Evolutionary conservation across 495 filamentous ascomycete genomes (phyloP).

Genomic region (Neurospora sp.): DNA sequence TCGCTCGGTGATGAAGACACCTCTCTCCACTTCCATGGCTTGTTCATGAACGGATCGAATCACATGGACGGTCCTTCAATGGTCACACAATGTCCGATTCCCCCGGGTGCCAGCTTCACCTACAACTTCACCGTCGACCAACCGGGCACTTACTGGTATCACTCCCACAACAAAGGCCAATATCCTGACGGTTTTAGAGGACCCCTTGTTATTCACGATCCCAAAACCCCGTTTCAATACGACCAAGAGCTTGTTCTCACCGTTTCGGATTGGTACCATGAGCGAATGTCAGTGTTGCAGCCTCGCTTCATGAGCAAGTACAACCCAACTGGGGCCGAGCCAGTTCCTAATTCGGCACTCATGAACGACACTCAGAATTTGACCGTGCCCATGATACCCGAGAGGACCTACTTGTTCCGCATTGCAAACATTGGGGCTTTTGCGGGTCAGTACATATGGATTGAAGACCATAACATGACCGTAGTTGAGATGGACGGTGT

Average conservation of each 20-base stretch:
- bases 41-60: slow-evolving; percentile 60
- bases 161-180: slow-evolving; percentile 58
- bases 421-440: slow-evolving; percentile 67
- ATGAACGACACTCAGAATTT: slow-evolving; percentile 59
- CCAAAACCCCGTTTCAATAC: slow-evolving; percentile 50
- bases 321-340: slow-evolving; percentile 54
- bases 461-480: slow-evolving; percentile 60
- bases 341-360: slow-evolving; percentile 53
- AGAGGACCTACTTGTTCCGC: slow-evolving; percentile 72
- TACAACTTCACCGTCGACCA: slow-evolving; percentile 73
- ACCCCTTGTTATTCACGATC: slow-evolving; percentile 62
- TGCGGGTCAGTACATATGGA: slow-evolving; percentile 58
- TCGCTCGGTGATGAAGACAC: slow-evolving; percentile 59
- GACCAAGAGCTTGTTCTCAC: slow-evolving; percentile 58
- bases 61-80: slow-evolving; percentile 65
- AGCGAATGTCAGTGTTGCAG: slow-evolving; percentile 49
- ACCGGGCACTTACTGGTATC: slow-evolving; percentile 77
- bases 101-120: slow-evolving; percentile 52
- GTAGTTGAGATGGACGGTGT: slow-evolving; percentile 48
- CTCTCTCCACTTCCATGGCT: slow-evolving; percentile 66
- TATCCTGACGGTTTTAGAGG: slow-evolving; percentile 71
- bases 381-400: slow-evolving; percentile 43
- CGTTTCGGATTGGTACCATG: slow-evolving; percentile 58
- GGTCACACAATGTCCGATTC: slow-evolving; percentile 57
- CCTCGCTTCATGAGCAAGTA: slow-evolving; percentile 44